These are phyloP conservation scores for Dictyostelium capitatum DNA, from an alignment of 78 protist species.

Conservation along the genomic window DNA sequence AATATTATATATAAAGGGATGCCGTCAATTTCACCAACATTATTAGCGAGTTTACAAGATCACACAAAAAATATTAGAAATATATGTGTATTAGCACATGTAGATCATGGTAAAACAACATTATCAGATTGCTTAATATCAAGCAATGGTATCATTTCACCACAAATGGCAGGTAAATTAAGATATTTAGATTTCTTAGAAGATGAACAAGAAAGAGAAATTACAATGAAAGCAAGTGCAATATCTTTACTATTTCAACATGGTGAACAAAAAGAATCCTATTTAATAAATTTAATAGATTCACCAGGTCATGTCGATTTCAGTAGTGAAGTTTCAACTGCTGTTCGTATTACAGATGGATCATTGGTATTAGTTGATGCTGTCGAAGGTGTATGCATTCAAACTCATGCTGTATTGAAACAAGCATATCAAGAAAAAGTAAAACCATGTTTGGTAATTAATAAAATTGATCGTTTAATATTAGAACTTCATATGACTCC, in stretches of 20 bases:
- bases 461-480: slow-evolving; percentile 96
- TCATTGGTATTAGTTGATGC: slow-evolving; percentile 92
- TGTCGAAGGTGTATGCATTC: slow-evolving; percentile 90
- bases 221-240: slow-evolving; percentile 98
- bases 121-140: slow-evolving; percentile 95
- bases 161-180: slow-evolving; percentile 92
- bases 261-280: slow-evolving; percentile 29
- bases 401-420: slow-evolving; percentile 96
- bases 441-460: slow-evolving; percentile 93
- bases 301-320: slow-evolving; percentile 99
- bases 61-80: slow-evolving; percentile 86
- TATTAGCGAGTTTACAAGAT: slow-evolving; percentile 59
- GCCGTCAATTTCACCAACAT: slow-evolving; percentile 15
- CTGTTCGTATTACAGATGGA: slow-evolving; percentile 94
- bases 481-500: slow-evolving; percentile 91
- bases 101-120: slow-evolving; percentile 99
- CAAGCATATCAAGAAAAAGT: slow-evolving; percentile 95
- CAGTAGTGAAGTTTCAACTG: slow-evolving; percentile 90
- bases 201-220: slow-evolving; percentile 97
- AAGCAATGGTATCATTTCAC: slow-evolving; percentile 95
- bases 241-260: slow-evolving; percentile 89
- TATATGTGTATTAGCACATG: slow-evolving; percentile 97
- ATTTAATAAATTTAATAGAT: slow-evolving; percentile 94
- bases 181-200: slow-evolving; percentile 94
- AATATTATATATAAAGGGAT: not conserved